phyloP scores from a whole-genome alignment of 495 filamentous ascomycete genomes.

The Neurospora sp. region DNA sequence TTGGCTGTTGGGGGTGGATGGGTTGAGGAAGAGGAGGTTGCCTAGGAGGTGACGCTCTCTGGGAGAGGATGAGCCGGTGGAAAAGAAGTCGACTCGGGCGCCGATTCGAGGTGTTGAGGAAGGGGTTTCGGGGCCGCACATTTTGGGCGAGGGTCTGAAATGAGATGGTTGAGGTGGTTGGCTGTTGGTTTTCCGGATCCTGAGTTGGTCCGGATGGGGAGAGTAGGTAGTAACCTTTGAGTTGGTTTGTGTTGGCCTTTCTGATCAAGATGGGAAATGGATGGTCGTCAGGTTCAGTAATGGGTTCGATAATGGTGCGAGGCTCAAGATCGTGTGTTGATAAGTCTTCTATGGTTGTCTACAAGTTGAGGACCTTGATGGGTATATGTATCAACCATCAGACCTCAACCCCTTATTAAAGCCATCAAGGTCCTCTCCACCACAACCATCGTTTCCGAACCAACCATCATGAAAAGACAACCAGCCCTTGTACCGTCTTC shows the following conservation, averaged over 20 bases:
- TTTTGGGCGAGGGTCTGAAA: slow-evolving; percentile 4
- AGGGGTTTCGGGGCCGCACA: slow-evolving; percentile 21
- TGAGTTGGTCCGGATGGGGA: not conserved
- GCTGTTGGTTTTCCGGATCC: not conserved
- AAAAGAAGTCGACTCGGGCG: slow-evolving; percentile 20
- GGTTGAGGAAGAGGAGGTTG: slow-evolving; percentile 24
- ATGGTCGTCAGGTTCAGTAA: not conserved
- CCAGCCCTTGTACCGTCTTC: not conserved
- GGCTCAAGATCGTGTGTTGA: not conserved
- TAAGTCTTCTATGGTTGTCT: not conserved
- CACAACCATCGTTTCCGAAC: not conserved
- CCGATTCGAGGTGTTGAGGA: slow-evolving; percentile 18
- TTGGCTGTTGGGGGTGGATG: slow-evolving; percentile 11
- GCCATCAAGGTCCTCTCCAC: not conserved
- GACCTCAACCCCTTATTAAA: not conserved
- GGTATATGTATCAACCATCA: not conserved
- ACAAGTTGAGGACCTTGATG: not conserved
- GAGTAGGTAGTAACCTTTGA: not conserved
- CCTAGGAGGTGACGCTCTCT: slow-evolving; percentile 6
- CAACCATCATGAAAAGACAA: not conserved
- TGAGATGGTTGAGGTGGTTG: not conserved
- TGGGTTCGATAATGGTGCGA: not conserved
- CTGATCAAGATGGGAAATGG: not conserved
- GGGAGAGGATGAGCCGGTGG: not conserved
- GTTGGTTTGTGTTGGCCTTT: not conserved